These are phyloP conservation scores for Magnolia officinalis DNA, from an alignment of 164 flowering plant genomes.

Conservation along the genomic window DNA sequence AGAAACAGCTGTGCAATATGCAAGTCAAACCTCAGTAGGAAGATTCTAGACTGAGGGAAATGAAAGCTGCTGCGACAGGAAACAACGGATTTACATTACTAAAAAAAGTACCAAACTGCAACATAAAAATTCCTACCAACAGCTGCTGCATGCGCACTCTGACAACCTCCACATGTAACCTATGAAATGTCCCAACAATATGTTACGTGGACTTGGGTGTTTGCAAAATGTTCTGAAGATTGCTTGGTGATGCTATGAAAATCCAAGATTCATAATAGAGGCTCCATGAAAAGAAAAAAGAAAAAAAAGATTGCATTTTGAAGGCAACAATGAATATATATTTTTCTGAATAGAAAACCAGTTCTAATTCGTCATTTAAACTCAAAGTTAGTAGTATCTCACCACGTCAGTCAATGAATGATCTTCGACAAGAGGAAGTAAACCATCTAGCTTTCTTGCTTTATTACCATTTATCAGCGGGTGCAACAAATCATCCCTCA, in stretches of 20 bases:
- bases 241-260: too few relatives aligned
- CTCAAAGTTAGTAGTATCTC: slow-evolving; percentile 22
- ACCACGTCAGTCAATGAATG: slow-evolving; percentile 79
- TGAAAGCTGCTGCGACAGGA: neutral
- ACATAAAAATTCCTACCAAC: slow-evolving; percentile 55
- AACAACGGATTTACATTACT: slow-evolving; percentile 1
- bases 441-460: slow-evolving; percentile 79
- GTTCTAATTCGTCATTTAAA: slow-evolving; percentile 2
- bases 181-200: slow-evolving; percentile 32
- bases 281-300: neutral
- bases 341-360: neutral
- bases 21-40: slow-evolving; percentile 14
- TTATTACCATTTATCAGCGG: slow-evolving; percentile 92
- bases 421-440: slow-evolving; percentile 79
- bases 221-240: too few relatives aligned
- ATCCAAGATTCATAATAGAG: neutral
- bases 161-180: slow-evolving; percentile 99
- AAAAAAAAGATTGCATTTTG: neutral
- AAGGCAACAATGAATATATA: neutral
- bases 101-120: neutral
- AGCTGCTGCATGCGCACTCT: slow-evolving; percentile 98
- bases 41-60: slow-evolving; percentile 2
- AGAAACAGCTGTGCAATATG: slow-evolving; percentile 64
- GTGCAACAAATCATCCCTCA: slow-evolving; percentile 92
- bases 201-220: slow-evolving; percentile 18